Conservation (phyloP, 768 basidiomycete genomes). For the Termitomyces sp. region DNA sequence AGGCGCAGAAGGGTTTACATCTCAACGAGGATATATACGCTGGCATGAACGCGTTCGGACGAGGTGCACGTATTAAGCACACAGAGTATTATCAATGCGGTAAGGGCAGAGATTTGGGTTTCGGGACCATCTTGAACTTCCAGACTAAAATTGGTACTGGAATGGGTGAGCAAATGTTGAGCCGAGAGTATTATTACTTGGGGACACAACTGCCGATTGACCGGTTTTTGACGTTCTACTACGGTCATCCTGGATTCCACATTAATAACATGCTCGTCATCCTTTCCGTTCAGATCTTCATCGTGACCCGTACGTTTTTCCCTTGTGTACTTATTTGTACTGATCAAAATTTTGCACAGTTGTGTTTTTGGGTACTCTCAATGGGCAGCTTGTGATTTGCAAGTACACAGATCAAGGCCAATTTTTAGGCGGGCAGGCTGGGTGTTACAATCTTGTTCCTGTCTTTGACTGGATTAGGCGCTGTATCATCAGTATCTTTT, state of each 20-base stretch:
- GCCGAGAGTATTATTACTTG: constrained; percentile 97
- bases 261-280: constrained; percentile 99
- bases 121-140: constrained; percentile 99
- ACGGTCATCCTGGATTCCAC: constrained; percentile 98
- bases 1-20: constrained; percentile 99
- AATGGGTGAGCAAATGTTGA: constrained; percentile 99
- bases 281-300: constrained; percentile 91
- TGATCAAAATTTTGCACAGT: constrained; percentile 38
- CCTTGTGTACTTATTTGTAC: not conserved
- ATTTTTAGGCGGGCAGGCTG: constrained; percentile 70
- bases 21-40: constrained; percentile 99
- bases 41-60: constrained; percentile 97
- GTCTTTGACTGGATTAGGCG: constrained; percentile 95
- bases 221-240: constrained; percentile 99
- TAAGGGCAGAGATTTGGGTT: constrained; percentile 97
- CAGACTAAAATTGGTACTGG: constrained; percentile 99
- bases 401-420: constrained; percentile 66
- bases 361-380: constrained; percentile 92
- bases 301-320: constrained; percentile 70
- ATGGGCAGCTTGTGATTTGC: constrained; percentile 76
- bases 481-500: constrained; percentile 96
- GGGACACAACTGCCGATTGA: constrained; percentile 98
- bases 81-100: constrained; percentile 99
- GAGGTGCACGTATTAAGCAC: constrained; percentile 97
- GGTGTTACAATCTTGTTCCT: constrained; percentile 92